Conservation (phyloP, 345 rosid genomes). For the Pistacia vera region DNA sequence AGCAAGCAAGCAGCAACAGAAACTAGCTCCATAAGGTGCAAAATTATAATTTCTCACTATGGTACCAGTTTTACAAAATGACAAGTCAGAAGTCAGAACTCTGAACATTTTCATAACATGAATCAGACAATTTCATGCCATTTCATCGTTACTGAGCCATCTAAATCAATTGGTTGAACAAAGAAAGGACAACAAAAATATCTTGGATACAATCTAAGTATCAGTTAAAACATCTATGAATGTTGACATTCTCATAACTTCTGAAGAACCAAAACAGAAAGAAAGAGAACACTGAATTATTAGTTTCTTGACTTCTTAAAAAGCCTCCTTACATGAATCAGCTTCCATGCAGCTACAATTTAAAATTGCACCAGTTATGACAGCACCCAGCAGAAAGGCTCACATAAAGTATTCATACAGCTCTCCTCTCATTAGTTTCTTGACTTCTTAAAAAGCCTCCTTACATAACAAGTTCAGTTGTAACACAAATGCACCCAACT, state of each 20-base stretch:
- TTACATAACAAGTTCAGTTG: background rate
- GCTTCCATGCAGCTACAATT: background rate
- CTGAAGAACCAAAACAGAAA: background rate
- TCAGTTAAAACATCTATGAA: background rate
- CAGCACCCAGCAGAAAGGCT: background rate
- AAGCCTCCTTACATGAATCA: background rate
- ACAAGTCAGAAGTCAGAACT: background rate
- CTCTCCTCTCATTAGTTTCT: background rate
- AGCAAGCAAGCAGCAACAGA: too few species aligned
- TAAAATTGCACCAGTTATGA: background rate
- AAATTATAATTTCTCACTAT: too few species aligned
- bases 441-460: background rate
- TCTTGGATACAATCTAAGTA: background rate
- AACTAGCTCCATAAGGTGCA: too few species aligned
- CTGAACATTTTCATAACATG: background rate
- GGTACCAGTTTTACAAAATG: too few species aligned
- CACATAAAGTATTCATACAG: background rate
- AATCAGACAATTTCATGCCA: background rate
- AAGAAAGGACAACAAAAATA: background rate
- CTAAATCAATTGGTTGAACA: conserved; percentile 11
- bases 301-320: too few species aligned
- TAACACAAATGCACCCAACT: background rate
- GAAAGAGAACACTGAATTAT: background rate
- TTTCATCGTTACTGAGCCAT: background rate
- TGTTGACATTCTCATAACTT: background rate